Base-by-base conservation (phyloP, 352 stramenopile species). In the Globisporangium emineosum region DNA sequence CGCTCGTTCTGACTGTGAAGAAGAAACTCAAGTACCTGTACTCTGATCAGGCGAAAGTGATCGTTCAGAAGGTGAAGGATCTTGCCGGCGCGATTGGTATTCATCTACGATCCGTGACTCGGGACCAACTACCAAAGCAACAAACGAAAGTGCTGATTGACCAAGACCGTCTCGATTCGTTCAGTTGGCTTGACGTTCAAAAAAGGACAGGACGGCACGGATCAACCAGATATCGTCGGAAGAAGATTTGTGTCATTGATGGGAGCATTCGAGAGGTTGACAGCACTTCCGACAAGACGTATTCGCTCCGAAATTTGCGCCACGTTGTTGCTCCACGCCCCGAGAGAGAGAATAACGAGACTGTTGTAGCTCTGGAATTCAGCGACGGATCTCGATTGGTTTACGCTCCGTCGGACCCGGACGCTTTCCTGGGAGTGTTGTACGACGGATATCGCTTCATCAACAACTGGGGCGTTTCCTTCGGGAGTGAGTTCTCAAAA, bases 21-120 rank as follows among this genome's bases (percentile, higher is more conserved):
- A 76, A 75, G n/a, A 90, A 90, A 55, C 32, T 86, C 40, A 81
- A 86, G 56, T 92, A 90, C 54, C 61, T 94, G 15, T 92, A 92
- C 58, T 90, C 81, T 0, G 83, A 90, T 32, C 78, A 89, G 37
- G 75, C 67, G 23, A 66, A 67, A 12, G 67, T 79, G 25, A 89
- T 94, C 12, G 50, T 92, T 6, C 68, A 88, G 29, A 88, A 83
- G 60, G 77, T 92, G 64, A 80, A 76, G 42, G 66, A 76, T 12
- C 68, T 92, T 17, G 78, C 85, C 50, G 85, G 85, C 45, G 69
- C 87, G 25, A 83, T 94, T 29, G 85, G 85, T 5, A 86, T 90
- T 10, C 72, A 77, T 57, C 60, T 94, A 37, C 59, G 51, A 10
- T 69, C 69, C 2, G 72, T 66, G 10, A 66, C 61, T 9, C 60